Evolutionary conservation across 805 yeast species (phyloP).

Genomic region (Hanseniaspora singularis): DNA sequence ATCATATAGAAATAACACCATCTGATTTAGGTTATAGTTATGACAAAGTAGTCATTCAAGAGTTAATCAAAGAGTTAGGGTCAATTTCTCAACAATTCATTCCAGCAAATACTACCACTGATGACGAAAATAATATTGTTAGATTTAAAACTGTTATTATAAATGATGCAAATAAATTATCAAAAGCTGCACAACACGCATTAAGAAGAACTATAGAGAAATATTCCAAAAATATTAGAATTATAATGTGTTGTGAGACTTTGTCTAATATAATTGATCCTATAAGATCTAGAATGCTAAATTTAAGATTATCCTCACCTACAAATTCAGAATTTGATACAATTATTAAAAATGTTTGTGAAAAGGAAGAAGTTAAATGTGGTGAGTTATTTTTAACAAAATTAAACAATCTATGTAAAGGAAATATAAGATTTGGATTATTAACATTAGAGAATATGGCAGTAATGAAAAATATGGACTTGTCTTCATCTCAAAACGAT

Average conservation of each 20-base stretch:
- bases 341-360: conserved; percentile 46
- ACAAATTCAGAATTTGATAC: conserved; percentile 41
- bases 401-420: conserved; percentile 35
- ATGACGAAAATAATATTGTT: conserved; percentile 34
- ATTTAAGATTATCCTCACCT: conserved; percentile 84
- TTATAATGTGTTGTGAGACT: conserved; percentile 75
- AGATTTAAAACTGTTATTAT: conserved; percentile 72
- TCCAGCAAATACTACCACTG: conserved; percentile 29
- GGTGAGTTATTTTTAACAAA: conserved; percentile 26
- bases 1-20: conserved; percentile 91
- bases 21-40: conserved; percentile 84
- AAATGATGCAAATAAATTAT: conserved; percentile 80
- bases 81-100: conserved; percentile 59
- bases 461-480: conserved; percentile 28
- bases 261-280: conserved; percentile 89
- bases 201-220: conserved; percentile 93
- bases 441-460: conserved; percentile 72
- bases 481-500: conserved; percentile 37
- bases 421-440: conserved; percentile 69
- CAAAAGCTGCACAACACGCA: conserved; percentile 93
- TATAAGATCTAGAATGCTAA: conserved; percentile 79
- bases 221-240: conserved; percentile 74
- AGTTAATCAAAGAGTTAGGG: conserved; percentile 83
- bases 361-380: conserved; percentile 37
- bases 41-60: conserved; percentile 90